Evolutionary conservation across 2,329 filamentous ascomycete genomes (phyloP), one percentile per base, ranked within the genome.

Genomic region (Apiospora koreana): DNA sequence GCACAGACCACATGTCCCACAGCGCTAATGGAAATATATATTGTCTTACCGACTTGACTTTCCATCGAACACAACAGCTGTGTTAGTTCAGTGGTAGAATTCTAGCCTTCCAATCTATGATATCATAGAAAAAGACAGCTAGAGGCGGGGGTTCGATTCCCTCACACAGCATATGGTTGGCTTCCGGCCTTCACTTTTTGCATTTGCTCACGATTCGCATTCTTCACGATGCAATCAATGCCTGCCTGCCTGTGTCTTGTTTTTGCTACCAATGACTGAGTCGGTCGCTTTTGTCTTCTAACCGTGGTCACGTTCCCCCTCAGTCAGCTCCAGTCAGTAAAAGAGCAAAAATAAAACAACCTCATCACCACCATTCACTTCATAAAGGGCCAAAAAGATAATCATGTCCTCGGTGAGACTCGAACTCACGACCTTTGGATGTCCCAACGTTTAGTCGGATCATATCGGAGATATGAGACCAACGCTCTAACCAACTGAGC

Each of bases 341-440:
- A 35, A 62, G n/a, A n/a, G n/a, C n/a, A n/a, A n/a, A n/a, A n/a
- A n/a, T n/a, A n/a, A n/a, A n/a, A n/a, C n/a, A n/a, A n/a, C n/a
- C n/a, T 35, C n/a, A n/a, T 2, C 12, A 54, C 31, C 14, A 0
- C 1, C 2, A 9, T 31, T 21, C 18, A 18, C 31, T 16, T 16
- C 18, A 5, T 2, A 2, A 35, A 14, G 16, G 16, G 31, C 18
- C 38, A 62, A 62, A 62, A 21, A 12, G 10, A 62, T 38, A 38
- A 62, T 38, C 18, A 31, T 82, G 81, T 83, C 81, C 81, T 82
- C 78, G 78, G 81, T 79, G 80, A 85, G 83, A 76, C 77, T 83
- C 80, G 86, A 87, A 80, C 86, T 86, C 82, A 80, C 81, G 83
- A 83, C 82, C 83, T 84, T 83, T 83, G 82, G 78, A 81, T 80